Base-by-base conservation (phyloP, 2,329 filamentous ascomycete species). In the Hortaea sp. region DNA sequence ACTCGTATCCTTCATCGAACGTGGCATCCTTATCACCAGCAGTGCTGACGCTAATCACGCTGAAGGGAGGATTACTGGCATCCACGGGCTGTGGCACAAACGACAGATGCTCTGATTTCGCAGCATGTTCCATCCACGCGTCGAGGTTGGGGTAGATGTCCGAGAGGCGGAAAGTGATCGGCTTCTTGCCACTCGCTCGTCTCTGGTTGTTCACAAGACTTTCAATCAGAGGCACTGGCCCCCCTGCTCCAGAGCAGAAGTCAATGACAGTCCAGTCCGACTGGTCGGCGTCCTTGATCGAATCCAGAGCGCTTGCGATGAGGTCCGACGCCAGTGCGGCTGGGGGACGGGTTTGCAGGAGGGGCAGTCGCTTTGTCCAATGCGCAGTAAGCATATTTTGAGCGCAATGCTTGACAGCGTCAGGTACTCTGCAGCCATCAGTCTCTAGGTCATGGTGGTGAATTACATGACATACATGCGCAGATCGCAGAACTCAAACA, bases 181-280 rank as follows among this genome's bases (percentile, higher is more conserved):
- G 58, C 2, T 37, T 32, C 13, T 56, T 46, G 7, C 48, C 50
- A 5, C 44, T 31, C 2, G 42, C 35, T 12, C 40, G 35, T 20
- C 65, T 58, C 20, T 49, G 29, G 4, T 43, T 42, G 42, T 66
- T 66, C 44, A 67, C 54, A 28, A 58, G 49, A 9, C 46, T 50
- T 44, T 67, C 66, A 46, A 70, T 66, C 11, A 49, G 49, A 30
- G 66, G 64, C 32, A 60, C 58, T 0, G 66, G 65, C 32, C 55
- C 84, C 37, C 85, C 85, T 10, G 76, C 81, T 43, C 85, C 85
- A 2, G 84, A 81, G 62, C 84, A 87, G 64, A 88, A 85, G 66
- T 89, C 85, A 50, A 88, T 74, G 55, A 84, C 80, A 12, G 75
- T 79, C 63, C 83, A 80, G 32, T 9, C n/a, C 9, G 32, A 9